Evolutionary conservation across 2,329 filamentous ascomycete genomes (phyloP).

Genomic region (Fusarium kyushuense): DNA sequence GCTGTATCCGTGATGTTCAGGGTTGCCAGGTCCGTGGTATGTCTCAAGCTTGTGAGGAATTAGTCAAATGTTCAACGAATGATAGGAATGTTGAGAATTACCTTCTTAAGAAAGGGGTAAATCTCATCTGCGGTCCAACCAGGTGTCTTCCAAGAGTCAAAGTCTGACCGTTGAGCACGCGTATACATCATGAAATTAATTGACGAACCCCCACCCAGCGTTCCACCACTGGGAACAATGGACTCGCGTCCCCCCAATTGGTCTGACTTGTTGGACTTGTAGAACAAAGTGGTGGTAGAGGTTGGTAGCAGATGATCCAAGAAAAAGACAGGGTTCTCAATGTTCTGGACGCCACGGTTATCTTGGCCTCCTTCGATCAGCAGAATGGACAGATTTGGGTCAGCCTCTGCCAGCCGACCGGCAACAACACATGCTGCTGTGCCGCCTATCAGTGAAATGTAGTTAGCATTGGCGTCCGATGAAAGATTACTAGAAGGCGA

Average conservation of each 20-base stretch:
- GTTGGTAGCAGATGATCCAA: slow-evolving; percentile 42
- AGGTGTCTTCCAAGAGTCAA: slow-evolving; percentile 51
- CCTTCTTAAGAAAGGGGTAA: slow-evolving; percentile 51
- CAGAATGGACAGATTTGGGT: slow-evolving; percentile 48
- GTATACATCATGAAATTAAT: slow-evolving; percentile 53
- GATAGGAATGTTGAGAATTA: neutral
- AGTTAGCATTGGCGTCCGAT: slow-evolving; percentile 1
- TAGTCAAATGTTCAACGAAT: neutral
- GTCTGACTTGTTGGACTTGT: slow-evolving; percentile 45
- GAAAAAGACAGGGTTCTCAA: slow-evolving; percentile 49
- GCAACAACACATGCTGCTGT: slow-evolving; percentile 51
- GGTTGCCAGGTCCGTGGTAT: slow-evolving; percentile 61
- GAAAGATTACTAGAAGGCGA: neutral
- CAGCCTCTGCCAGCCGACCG: slow-evolving; percentile 47
- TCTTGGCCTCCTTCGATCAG: slow-evolving; percentile 50
- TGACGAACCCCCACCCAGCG: slow-evolving; percentile 50
- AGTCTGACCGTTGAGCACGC: slow-evolving; percentile 50
- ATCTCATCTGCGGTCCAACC: slow-evolving; percentile 53
- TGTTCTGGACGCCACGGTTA: slow-evolving; percentile 45
- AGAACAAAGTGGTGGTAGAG: slow-evolving; percentile 45
- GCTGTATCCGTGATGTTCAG: slow-evolving; percentile 62
- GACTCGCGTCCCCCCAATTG: slow-evolving; percentile 42
- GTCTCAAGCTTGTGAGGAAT: slow-evolving; percentile 61
- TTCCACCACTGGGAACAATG: slow-evolving; percentile 47
- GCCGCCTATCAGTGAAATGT: slow-evolving; percentile 41